Conservation (phyloP, 495 filamentous ascomycete species). For the Tuber melanosporum region DNA sequence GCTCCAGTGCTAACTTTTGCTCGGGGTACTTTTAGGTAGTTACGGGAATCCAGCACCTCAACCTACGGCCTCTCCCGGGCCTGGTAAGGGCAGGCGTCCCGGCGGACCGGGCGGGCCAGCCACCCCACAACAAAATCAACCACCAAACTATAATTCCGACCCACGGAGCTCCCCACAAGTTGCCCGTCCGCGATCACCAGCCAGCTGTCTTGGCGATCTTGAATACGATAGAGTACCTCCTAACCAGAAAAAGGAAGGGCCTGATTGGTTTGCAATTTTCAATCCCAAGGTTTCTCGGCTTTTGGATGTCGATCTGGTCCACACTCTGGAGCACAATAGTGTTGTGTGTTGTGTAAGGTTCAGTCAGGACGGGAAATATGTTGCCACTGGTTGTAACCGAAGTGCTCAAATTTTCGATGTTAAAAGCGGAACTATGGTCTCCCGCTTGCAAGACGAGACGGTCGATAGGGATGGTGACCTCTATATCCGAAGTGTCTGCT, state of each 20-base stretch:
- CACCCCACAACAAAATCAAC: constrained; percentile 82
- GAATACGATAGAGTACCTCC: constrained; percentile 76
- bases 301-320: constrained; percentile 80
- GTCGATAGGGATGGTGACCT: constrained; percentile 79
- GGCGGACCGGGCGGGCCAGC: constrained; percentile 64
- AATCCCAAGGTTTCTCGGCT: constrained; percentile 77
- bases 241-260: constrained; percentile 72
- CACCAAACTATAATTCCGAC: constrained; percentile 68
- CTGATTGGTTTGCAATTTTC: constrained; percentile 86
- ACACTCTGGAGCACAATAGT: constrained; percentile 76
- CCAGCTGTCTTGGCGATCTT: constrained; percentile 78
- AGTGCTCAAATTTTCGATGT: constrained; percentile 91
- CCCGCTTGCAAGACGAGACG: constrained; percentile 71
- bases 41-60: constrained; percentile 69
- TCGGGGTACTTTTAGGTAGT: constrained; percentile 29
- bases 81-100: constrained; percentile 51
- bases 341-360: constrained; percentile 89
- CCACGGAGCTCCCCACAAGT: constrained; percentile 78
- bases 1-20: constrained; percentile 2
- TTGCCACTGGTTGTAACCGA: constrained; percentile 82
- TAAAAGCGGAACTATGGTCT: constrained; percentile 66
- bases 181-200: constrained; percentile 63
- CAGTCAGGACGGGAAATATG: constrained; percentile 79
- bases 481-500: constrained; percentile 87
- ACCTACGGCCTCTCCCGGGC: constrained; percentile 79